phyloP scores from a whole-genome alignment of 169 alveolate genomes.

The Cryptosporidium ubiquitum region DNA sequence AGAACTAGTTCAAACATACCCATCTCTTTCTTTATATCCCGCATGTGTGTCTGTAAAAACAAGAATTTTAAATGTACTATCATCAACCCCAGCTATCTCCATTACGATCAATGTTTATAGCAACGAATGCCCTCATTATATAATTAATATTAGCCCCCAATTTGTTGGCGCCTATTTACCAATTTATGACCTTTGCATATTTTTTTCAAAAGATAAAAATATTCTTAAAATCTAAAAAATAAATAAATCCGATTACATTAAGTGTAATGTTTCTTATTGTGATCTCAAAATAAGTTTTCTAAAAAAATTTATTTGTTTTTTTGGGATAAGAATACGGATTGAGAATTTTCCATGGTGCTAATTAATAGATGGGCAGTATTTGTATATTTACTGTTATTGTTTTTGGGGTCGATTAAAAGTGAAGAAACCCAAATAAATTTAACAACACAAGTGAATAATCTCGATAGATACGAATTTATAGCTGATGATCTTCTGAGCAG shows the following conservation, averaged over 20 bases:
- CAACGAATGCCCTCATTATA: not conserved
- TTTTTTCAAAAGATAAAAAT: not conserved
- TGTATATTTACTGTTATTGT: not conserved
- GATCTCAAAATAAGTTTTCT: not conserved
- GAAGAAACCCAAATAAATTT: not conserved
- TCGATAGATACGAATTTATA: not conserved
- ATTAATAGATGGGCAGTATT: not conserved
- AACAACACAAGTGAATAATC: not conserved
- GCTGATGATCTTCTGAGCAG: slow-evolving; percentile 20
- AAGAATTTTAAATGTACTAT: slow-evolving; percentile 84
- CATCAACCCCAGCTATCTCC: slow-evolving; percentile 53
- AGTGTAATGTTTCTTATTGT: not conserved
- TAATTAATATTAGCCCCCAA: not conserved
- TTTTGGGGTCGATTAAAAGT: not conserved
- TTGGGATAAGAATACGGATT: not conserved
- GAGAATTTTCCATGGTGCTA: not conserved
- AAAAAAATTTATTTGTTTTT: not conserved
- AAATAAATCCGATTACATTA: not conserved
- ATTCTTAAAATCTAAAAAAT: not conserved
- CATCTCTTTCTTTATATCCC: slow-evolving; percentile 93
- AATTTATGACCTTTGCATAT: not conserved
- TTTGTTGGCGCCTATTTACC: not conserved
- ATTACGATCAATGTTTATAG: not conserved
- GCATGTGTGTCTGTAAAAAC: slow-evolving; percentile 95
- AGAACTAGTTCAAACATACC: slow-evolving; percentile 71